Evolutionary conservation across 1,139 yeast species (phyloP).

Genomic region (Nakaseomyces nivariensis): DNA sequence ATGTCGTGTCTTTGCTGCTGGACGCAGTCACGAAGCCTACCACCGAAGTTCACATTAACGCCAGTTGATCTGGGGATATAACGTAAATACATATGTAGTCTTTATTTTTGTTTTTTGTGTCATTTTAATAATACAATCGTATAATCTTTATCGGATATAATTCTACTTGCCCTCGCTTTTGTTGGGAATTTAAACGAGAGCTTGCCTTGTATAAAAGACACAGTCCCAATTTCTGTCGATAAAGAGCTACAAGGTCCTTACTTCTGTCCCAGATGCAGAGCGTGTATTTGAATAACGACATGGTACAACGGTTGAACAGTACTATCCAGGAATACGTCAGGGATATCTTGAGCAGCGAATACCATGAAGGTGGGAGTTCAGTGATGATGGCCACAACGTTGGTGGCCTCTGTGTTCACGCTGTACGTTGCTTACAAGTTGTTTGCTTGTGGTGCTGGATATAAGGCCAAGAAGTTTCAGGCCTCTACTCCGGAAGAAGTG

Average conservation of each 20-base stretch:
- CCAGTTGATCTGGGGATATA: constrained; percentile 25
- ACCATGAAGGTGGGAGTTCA: constrained; percentile 6
- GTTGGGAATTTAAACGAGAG: too few species aligned
- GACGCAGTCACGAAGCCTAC: constrained; percentile 73
- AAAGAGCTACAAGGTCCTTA: too few species aligned
- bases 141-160: too few species aligned
- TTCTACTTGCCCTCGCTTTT: too few species aligned
- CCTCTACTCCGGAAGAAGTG: constrained; percentile 72
- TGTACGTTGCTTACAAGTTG: constrained; percentile 13
- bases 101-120: neutral
- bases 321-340: constrained; percentile 21
- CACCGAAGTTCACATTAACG: constrained; percentile 77
- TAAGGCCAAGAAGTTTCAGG: constrained; percentile 39
- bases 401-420: constrained; percentile 13
- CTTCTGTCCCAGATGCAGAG: neutral
- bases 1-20: constrained; percentile 66
- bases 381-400: constrained; percentile 14
- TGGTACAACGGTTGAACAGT: constrained; percentile 22
- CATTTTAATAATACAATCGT: too few species aligned
- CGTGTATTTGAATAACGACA: constrained; percentile 18
- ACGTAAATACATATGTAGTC: neutral
- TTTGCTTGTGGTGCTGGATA: constrained; percentile 17
- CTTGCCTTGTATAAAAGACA: too few species aligned
- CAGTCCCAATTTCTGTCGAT: too few species aligned
- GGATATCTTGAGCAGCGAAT: constrained; percentile 11